phyloP scores from a whole-genome alignment of 345 rosid species.

The Linum tenue region DNA sequence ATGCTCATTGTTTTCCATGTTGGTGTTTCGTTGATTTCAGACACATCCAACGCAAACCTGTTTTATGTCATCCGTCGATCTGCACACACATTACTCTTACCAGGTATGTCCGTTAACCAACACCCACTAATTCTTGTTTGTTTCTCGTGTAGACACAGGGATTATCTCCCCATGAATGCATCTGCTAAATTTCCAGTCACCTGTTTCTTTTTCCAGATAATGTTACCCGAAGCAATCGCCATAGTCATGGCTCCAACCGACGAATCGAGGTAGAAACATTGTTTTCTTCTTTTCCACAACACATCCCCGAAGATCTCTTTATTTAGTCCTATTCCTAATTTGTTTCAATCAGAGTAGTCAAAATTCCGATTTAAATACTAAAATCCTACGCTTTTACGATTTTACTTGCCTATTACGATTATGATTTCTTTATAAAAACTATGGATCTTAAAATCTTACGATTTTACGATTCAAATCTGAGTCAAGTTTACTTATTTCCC shows the following conservation, averaged over 20 bases:
- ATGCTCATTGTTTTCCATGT: neutral
- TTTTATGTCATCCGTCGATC: constrained; percentile 98
- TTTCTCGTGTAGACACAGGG: neutral
- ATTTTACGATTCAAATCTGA: too few species aligned
- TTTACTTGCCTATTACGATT: too few species aligned
- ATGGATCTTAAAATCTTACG: too few species aligned
- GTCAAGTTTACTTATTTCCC: too few species aligned
- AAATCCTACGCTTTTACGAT: too few species aligned
- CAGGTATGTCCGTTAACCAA: constrained; percentile 40
- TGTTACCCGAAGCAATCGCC: constrained; percentile 92
- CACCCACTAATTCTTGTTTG: neutral
- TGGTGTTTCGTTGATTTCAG: constrained; percentile 38
- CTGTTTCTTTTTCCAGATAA: constrained; percentile 34
- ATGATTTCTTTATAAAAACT: too few species aligned
- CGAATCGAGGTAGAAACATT: constrained; percentile 39
- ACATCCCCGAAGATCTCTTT: too few species aligned
- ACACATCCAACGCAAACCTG: constrained; percentile 94
- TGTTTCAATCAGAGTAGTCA: too few species aligned
- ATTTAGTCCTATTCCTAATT: too few species aligned
- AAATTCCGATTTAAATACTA: too few species aligned
- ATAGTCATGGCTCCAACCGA: constrained; percentile 98
- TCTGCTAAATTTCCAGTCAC: too few species aligned
- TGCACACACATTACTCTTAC: constrained; percentile 97
- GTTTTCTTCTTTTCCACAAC: neutral
- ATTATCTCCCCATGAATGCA: neutral